phyloP scores from a whole-genome alignment of 305 asterid genomes.

The Fraxinus ornus region DNA sequence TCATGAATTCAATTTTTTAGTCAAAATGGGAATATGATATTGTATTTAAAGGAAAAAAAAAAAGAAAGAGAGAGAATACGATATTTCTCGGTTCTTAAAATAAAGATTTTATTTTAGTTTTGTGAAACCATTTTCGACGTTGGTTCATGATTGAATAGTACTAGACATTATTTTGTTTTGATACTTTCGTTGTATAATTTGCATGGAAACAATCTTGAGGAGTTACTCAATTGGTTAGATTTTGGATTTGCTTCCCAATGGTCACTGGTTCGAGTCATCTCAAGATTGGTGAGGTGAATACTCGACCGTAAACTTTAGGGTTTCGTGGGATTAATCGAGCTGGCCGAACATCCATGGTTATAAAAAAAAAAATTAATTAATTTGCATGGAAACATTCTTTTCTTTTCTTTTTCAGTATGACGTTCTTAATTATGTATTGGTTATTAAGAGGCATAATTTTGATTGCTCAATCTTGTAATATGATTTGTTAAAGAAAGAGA shows the following conservation, averaged over 20 bases:
- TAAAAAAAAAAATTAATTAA: no score
- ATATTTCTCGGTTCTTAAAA: not conserved
- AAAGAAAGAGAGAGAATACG: not conserved
- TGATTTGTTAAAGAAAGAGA: not conserved
- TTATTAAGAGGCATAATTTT: not conserved
- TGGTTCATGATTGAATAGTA: not conserved
- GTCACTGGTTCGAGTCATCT: no score
- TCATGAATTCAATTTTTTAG: not conserved
- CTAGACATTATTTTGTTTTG: not conserved
- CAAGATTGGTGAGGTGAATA: no score
- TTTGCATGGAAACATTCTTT: no score
- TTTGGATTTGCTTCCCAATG: no score
- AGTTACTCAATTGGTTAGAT: no score
- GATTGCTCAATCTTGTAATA: not conserved
- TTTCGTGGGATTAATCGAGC: no score
- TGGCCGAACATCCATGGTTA: no score
- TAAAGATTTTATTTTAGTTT: not conserved
- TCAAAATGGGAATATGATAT: not conserved
- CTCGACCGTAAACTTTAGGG: no score
- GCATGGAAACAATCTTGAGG: not conserved
- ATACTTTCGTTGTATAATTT: no score
- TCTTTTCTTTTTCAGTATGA: no score
- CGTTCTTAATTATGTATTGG: not conserved
- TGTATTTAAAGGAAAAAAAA: not conserved
- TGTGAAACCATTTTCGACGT: not conserved